These are phyloP conservation scores for Pseudonitzschia multistriata DNA, from an alignment of 108 stramenopile genomes.

Conservation along the genomic window DNA sequence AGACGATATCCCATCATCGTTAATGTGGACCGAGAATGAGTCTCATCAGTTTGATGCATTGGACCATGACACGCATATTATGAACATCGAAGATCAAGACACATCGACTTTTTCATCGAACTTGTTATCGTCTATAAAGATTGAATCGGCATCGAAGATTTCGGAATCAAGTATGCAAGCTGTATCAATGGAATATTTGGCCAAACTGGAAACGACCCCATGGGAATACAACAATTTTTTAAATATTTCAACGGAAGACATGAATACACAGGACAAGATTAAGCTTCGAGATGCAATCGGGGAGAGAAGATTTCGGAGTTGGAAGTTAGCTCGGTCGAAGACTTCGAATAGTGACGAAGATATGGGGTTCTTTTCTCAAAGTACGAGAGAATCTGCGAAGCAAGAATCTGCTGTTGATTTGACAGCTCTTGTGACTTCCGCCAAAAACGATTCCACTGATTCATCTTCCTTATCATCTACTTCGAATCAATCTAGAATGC, in stretches of 20 bases:
- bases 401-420: conserved; percentile 26
- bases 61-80: conserved; percentile 17
- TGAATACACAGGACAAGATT: conserved; percentile 30
- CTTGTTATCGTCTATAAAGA: conserved; percentile 41
- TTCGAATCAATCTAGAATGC: conserved; percentile 34
- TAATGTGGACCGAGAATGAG: conserved; percentile 26
- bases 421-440: conserved; percentile 34
- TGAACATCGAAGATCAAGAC: conserved; percentile 39
- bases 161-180: background rate
- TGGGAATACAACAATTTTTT: conserved; percentile 74
- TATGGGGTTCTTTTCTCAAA: conserved; percentile 16
- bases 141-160: conserved; percentile 1
- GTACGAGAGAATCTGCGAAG: conserved; percentile 19
- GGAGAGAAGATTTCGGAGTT: conserved; percentile 66
- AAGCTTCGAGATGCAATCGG: conserved; percentile 81
- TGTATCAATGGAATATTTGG: conserved; percentile 54
- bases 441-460: conserved; percentile 35
- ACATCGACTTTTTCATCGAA: conserved; percentile 42
- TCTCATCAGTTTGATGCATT: conserved; percentile 23
- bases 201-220: conserved; percentile 67
- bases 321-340: conserved; percentile 65
- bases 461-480: conserved; percentile 29
- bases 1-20: conserved; percentile 29
- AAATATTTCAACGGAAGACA: conserved; percentile 29
- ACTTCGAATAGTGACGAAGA: conserved; percentile 33